Base-by-base conservation (phyloP, 257 asterid species). In the Jacaranda mimosifolia region DNA sequence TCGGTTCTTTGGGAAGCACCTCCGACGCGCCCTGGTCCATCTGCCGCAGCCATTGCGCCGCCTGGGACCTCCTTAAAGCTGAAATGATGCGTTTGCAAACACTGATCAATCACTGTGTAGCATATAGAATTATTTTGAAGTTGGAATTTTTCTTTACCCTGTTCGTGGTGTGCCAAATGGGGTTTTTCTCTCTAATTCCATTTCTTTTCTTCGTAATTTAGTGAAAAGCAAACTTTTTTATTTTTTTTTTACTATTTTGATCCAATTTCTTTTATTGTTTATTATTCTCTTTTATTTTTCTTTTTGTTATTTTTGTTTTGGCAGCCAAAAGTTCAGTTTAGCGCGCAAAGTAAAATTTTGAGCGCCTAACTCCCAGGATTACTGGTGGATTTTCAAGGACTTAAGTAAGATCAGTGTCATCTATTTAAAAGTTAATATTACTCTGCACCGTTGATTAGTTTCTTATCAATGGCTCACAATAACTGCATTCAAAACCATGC, bases 31-130 rank as follows among this genome's bases (percentile, higher is more conserved):
- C 91, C 3, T 79, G 85, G 87, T 94, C 97, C 93, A 92, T 92
- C 82, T 85, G 86, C 52, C 91, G 84, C 63, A 94, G 96, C 98
- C 98, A 94, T 90, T 90, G 88, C 57, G 89, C 88, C 59, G 98
- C 98, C 86, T 89, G 93, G 76, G 87, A 85, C 76, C 98, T 86
- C 86, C 98, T 83, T 57, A 81, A 70, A 72, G 97, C 98, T 94
- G 91, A 70, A 75, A 56, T 45, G 14, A 64, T 38, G 15, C 17
- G 64, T 71, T 66, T 32, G 68, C 57, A 12, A 32, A 9, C 32
- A 26, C 32, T 26, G 2, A 26, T 26, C 60, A 42, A 21, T 32
- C 6, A 76, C 48, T 5, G 63, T 3, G 38, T 26, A 15, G 66
- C 19, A 53, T 4, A 48, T 60, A 21, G 36, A 12, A 3, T 9